Conservation (phyloP, 2,329 filamentous ascomycete species). For the Pestalotiopsis fici region DNA sequence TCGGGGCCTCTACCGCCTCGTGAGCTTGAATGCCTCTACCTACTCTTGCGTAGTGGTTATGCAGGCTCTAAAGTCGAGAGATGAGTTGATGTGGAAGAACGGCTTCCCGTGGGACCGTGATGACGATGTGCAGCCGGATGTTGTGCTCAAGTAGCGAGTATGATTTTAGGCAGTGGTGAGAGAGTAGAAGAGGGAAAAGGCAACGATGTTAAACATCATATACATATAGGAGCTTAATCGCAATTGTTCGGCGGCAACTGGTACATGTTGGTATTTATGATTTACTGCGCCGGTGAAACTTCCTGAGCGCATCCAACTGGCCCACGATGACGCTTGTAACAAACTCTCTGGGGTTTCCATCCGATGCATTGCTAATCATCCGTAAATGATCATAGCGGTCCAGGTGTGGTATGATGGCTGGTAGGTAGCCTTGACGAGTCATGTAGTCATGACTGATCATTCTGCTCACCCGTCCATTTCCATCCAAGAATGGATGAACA, state of each 20-base stretch:
- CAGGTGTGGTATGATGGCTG: background rate
- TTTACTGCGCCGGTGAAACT: background rate
- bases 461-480: background rate
- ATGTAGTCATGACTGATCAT: slow-evolving; percentile 8
- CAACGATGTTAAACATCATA: no score
- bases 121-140: background rate
- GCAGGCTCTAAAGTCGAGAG: background rate
- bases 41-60: slow-evolving; percentile 12
- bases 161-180: no score
- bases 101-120: background rate
- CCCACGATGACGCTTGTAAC: background rate
- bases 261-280: background rate
- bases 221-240: no score
- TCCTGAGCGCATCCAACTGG: background rate
- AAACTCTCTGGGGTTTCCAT: background rate
- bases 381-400: background rate
- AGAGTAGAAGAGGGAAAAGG: no score
- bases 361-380: background rate
- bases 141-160: background rate
- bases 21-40: slow-evolving; percentile 8
- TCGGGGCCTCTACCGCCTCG: slow-evolving; percentile 11
- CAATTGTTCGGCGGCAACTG: no score
- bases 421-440: background rate
- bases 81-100: background rate
- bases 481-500: slow-evolving; percentile 2